These are phyloP conservation scores for Lepidium didymum DNA, from an alignment of 345 rosid genomes.

Conservation along the genomic window DNA sequence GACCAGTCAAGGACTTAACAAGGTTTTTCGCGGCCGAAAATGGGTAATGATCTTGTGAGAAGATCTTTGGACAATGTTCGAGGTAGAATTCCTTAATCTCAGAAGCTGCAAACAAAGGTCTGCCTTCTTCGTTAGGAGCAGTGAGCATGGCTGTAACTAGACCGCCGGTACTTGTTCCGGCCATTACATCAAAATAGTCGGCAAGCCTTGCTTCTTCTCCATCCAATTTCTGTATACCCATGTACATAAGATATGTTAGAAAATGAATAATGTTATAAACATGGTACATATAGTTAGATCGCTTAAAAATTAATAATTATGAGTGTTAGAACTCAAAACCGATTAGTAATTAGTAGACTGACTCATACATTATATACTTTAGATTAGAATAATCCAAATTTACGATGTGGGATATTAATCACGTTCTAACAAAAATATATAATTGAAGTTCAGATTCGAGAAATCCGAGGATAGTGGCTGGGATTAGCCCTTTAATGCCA, in stretches of 20 bases:
- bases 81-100: constrained; percentile 51
- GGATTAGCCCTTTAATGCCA: constrained; percentile 69
- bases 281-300: no score
- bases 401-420: no score
- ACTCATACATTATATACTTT: no score
- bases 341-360: no score
- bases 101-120: constrained; percentile 57
- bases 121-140: constrained; percentile 40
- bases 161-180: no score
- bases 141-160: constrained; percentile 49
- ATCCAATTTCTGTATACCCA: constrained; percentile 44
- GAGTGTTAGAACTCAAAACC: no score
- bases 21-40: constrained; percentile 27
- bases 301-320: no score
- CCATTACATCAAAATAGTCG: no score
- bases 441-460: constrained; percentile 70
- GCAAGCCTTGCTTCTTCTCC: constrained; percentile 41
- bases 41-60: constrained; percentile 34
- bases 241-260: neutral
- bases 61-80: constrained; percentile 43
- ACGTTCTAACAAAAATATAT: neutral
- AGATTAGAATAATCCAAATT: no score
- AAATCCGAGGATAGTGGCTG: constrained; percentile 47
- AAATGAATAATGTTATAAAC: no score
- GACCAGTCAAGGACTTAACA: constrained; percentile 43